Conservation (phyloP, 495 filamentous ascomycete genomes). For the Penicillium herquei region DNA sequence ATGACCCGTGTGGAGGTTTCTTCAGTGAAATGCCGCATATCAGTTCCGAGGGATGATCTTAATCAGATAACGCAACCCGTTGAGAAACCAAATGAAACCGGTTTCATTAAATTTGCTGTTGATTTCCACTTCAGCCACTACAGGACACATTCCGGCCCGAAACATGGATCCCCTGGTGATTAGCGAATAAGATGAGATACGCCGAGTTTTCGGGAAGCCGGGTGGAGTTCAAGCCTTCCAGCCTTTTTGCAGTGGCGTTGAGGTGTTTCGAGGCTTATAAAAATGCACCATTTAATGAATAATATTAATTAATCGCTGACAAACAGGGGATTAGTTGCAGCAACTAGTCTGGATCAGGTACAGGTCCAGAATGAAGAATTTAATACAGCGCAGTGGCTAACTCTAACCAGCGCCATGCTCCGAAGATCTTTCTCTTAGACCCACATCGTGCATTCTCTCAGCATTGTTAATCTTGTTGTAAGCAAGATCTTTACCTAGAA, state of each 20-base stretch:
- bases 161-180: neutral
- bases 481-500: constrained; percentile 5
- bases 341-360: constrained; percentile 2
- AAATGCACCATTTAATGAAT: neutral
- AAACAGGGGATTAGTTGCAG: neutral
- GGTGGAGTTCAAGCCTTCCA: neutral
- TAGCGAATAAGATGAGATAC: constrained; percentile 4
- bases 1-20: too few species aligned
- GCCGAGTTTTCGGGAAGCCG: constrained; percentile 6
- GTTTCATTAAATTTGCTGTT: neutral
- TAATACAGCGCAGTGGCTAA: neutral
- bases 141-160: neutral
- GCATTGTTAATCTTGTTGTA: constrained; percentile 7
- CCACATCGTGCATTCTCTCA: constrained; percentile 1
- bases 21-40: too few species aligned
- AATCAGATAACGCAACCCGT: constrained; percentile 13
- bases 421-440: neutral
- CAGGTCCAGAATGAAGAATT: neutral
- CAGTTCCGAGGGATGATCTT: neutral
- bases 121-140: neutral
- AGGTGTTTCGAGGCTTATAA: too few species aligned
- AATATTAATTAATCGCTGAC: neutral
- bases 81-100: neutral
- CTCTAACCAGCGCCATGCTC: neutral
- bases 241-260: too few species aligned